Conservation (phyloP, 2,329 filamentous ascomycete genomes). For the Plectosphaerella cucumerina region DNA sequence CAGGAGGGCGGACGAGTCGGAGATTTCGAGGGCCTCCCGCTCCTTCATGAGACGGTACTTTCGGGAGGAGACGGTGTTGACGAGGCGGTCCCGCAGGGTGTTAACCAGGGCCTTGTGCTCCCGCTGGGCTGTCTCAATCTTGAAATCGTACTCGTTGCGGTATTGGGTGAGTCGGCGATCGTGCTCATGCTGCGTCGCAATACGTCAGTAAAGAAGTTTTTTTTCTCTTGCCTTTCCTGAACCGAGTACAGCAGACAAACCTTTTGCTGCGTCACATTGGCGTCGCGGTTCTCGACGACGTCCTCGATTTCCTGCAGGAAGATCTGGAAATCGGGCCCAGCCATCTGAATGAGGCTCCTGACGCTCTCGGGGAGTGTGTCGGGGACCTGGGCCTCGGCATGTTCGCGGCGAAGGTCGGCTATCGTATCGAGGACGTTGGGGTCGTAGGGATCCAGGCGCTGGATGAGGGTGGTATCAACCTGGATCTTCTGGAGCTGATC, state of each 20-base stretch:
- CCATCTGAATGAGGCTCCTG: constrained; percentile 63
- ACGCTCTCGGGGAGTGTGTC: constrained; percentile 35
- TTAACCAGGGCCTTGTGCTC: constrained; percentile 56
- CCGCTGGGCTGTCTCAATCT: constrained; percentile 57
- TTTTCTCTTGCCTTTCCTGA: too few species aligned
- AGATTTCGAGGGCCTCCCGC: constrained; percentile 65
- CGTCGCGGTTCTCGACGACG: constrained; percentile 81
- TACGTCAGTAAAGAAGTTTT: too few species aligned
- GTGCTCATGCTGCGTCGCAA: constrained; percentile 49
- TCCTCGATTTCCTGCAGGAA: constrained; percentile 87
- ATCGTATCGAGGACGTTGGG: constrained; percentile 70
- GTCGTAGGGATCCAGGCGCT: constrained; percentile 77
- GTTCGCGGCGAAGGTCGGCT: constrained; percentile 54
- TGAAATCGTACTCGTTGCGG: constrained; percentile 56
- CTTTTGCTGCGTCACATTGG: constrained; percentile 74
- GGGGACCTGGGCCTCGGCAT: constrained; percentile 40
- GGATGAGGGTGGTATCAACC: constrained; percentile 80
- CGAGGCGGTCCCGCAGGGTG: constrained; percentile 60
- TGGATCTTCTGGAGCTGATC: constrained; percentile 91
- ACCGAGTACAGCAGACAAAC: constrained; percentile 44
- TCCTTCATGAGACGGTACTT: constrained; percentile 61
- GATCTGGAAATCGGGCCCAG: constrained; percentile 78
- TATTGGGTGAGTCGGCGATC: constrained; percentile 58
- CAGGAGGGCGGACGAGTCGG: constrained; percentile 60
- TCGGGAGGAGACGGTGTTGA: constrained; percentile 61